Percentiles rank a stretch among this genome's conserved stretches.
phyloP scores from a whole-genome alignment of 768 basidiomycete genomes.

The Gyrodon lividus region DNA sequence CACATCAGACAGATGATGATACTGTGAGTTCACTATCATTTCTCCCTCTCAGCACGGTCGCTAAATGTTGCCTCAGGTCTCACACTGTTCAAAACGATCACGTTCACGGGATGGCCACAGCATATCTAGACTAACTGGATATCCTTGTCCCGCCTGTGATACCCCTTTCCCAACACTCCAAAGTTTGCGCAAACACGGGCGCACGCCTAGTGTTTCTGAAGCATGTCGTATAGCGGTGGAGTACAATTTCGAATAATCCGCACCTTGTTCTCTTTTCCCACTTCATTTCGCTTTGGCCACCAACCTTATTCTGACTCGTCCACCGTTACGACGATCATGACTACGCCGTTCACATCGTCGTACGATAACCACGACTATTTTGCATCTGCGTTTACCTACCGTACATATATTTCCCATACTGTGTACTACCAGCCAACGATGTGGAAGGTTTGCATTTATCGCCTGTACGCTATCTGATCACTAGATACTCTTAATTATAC shows the following conservation, averaged over 20 bases:
- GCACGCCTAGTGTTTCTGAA: conserved; percentile 51
- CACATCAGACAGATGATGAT: conserved; percentile 42
- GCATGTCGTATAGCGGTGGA: conserved; percentile 74
- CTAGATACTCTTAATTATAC: conserved; percentile 34
- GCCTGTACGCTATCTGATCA: conserved; percentile 30
- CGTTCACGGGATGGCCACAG: conserved; percentile 42
- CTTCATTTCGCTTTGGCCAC: neutral
- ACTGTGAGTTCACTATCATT: conserved; percentile 29
- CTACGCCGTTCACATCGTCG: conserved; percentile 23
- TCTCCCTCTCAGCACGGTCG: conserved; percentile 4
- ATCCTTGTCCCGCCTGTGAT: conserved; percentile 77
- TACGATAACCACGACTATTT: conserved; percentile 33
- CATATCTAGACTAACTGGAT: conserved; percentile 42
- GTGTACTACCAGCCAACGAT: conserved; percentile 12
- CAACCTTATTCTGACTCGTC: neutral
- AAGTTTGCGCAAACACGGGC: conserved; percentile 61
- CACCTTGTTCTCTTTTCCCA: neutral
- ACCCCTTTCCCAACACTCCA: conserved; percentile 59
- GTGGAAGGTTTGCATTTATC: conserved; percentile 17
- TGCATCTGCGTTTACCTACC: conserved; percentile 16
- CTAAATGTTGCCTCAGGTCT: conserved; percentile 37
- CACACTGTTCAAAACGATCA: conserved; percentile 58
- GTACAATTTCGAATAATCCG: conserved; percentile 61
- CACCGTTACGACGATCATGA: conserved; percentile 15
- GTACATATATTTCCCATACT: conserved; percentile 27